Percentiles rank a stretch among this genome's conserved stretches.
Conservation (phyloP, 1,284 basidiomycete species). For the Golubevia pallescens region DNA sequence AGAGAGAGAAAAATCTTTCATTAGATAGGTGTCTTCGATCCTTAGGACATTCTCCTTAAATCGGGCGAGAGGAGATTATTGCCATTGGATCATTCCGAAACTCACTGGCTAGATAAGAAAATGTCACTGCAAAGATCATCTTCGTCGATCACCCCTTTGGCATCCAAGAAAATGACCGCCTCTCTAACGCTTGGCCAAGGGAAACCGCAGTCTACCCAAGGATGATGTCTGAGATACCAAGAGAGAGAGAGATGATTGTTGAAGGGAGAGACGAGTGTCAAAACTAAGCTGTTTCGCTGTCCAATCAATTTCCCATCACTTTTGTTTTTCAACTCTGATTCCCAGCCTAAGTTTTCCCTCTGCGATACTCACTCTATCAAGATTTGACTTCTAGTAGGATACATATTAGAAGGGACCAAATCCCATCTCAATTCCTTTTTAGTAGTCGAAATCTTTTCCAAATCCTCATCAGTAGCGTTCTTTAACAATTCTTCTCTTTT, state of each 20-base stretch:
- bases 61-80: no score
- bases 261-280: no score
- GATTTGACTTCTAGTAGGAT: no score
- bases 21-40: no score
- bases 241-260: constrained; percentile 17
- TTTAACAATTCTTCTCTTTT: not conserved
- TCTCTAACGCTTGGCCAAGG: constrained; percentile 32
- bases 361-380: no score
- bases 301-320: no score
- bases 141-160: constrained; percentile 20
- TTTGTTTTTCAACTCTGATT: no score
- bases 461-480: not conserved
- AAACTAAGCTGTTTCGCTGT: no score
- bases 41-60: no score
- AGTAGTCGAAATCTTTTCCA: not conserved
- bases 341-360: no score
- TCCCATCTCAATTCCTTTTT: not conserved
- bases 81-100: constrained; percentile 1
- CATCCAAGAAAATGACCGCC: constrained; percentile 23
- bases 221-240: constrained; percentile 16
- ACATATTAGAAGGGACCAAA: no score
- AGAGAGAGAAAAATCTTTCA: no score
- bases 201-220: constrained; percentile 27
- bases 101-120: constrained; percentile 8
- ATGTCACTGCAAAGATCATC: constrained; percentile 27